Percentiles rank a stretch among this genome's conserved stretches.
Conservation (phyloP, 805 yeast species). For the Hanseniaspora jakobsenii region DNA sequence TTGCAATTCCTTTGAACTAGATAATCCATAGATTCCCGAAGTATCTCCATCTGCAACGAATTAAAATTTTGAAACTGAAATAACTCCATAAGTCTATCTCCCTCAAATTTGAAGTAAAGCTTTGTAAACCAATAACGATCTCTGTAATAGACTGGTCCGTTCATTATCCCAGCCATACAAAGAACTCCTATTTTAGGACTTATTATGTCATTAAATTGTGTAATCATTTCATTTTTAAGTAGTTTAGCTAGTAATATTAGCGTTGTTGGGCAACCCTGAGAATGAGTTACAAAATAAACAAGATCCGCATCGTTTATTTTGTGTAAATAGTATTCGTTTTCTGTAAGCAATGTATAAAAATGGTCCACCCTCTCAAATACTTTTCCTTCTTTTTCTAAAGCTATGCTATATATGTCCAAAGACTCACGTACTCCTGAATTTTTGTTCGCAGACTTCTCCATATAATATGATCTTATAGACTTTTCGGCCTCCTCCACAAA, state of each 20-base stretch:
- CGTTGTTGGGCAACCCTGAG: slow-evolving; percentile 92
- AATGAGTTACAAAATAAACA: slow-evolving; percentile 84
- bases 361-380: slow-evolving; percentile 75
- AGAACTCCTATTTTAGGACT: slow-evolving; percentile 50
- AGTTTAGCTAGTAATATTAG: slow-evolving; percentile 64
- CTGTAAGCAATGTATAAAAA: slow-evolving; percentile 53
- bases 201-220: slow-evolving; percentile 9
- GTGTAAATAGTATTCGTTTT: slow-evolving; percentile 42
- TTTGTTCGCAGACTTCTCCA: slow-evolving; percentile 16
- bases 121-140: slow-evolving; percentile 74
- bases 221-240: slow-evolving; percentile 43
- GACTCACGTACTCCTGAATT: too few relatives aligned
- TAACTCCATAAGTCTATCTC: slow-evolving; percentile 70
- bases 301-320: slow-evolving; percentile 57
- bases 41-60: slow-evolving; percentile 58
- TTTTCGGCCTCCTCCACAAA: slow-evolving; percentile 85
- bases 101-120: slow-evolving; percentile 84
- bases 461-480: slow-evolving; percentile 58
- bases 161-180: slow-evolving; percentile 91
- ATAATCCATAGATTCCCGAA: slow-evolving; percentile 52
- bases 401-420: slow-evolving; percentile 66
- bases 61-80: slow-evolving; percentile 77
- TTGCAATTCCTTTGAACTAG: slow-evolving; percentile 63
- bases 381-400: slow-evolving; percentile 87
- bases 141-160: slow-evolving; percentile 84